Percentiles rank a stretch among this genome's conserved stretches.
Evolutionary conservation across 176 grass and related monocot species (phyloP).

Genomic region (Tillandsia leiboldiana): DNA sequence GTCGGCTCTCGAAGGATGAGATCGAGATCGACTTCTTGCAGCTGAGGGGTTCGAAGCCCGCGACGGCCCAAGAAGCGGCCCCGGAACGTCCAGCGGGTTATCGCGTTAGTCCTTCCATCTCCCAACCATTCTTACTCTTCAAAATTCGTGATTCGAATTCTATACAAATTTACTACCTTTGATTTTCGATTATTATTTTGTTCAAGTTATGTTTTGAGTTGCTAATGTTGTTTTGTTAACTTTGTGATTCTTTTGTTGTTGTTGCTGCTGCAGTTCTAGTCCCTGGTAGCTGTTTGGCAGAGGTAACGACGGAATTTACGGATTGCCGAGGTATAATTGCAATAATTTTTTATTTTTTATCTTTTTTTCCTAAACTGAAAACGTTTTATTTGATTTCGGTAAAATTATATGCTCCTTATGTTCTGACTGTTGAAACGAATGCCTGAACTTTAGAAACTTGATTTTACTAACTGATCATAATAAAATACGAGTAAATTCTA

Average conservation of each 20-base stretch:
- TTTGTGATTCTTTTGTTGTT: not conserved
- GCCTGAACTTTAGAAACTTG: too few relatives aligned
- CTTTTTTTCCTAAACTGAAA: too few relatives aligned
- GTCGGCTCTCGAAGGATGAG: conserved; percentile 4
- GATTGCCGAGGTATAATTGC: too few relatives aligned
- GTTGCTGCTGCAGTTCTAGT: too few relatives aligned
- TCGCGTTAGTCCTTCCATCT: not conserved
- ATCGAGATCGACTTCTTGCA: conserved; percentile 13
- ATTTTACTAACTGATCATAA: too few relatives aligned
- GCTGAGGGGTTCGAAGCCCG: conserved; percentile 9
- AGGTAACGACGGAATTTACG: conserved; percentile 7
- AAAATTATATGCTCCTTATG: too few relatives aligned
- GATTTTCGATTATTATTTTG: not conserved
- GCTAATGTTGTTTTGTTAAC: too few relatives aligned
- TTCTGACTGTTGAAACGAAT: too few relatives aligned
- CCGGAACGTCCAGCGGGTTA: not conserved
- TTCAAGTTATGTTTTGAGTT: not conserved
- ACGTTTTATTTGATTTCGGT: too few relatives aligned
- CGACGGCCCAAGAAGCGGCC: conserved; percentile 16
- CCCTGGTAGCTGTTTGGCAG: conserved; percentile 2
- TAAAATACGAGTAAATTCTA: too few relatives aligned
- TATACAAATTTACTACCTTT: not conserved
- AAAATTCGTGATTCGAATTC: not conserved
- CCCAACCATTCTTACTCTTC: too few relatives aligned
- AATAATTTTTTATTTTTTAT: too few relatives aligned